Conservation (phyloP, 805 yeast genomes). For the Kodamaea kakaduensis region DNA sequence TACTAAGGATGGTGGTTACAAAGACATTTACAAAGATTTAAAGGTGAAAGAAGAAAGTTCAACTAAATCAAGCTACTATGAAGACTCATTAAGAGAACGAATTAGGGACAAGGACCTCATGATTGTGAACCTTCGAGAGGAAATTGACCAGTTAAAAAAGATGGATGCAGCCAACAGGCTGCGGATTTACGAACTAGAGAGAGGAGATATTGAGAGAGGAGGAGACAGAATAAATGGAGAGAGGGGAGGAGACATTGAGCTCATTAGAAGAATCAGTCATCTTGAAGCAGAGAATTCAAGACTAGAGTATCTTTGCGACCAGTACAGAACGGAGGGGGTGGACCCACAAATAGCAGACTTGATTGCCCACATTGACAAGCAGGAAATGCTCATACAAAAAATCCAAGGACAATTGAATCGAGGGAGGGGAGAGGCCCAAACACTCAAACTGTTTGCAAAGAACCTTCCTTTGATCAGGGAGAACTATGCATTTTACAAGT, state of each 20-base stretch:
- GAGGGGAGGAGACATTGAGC: too few species aligned
- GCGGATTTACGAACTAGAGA: slow-evolving; percentile 17
- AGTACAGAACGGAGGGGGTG: slow-evolving; percentile 7
- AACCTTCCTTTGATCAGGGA: slow-evolving; percentile 31
- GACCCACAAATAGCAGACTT: slow-evolving; percentile 10
- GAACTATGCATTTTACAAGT: slow-evolving; percentile 22
- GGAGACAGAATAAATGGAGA: slow-evolving; percentile 6
- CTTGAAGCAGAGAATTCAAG: too few species aligned
- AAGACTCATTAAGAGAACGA: too few species aligned
- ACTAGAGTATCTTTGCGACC: slow-evolving; percentile 7
- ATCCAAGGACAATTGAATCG: slow-evolving; percentile 7
- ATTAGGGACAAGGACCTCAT: background rate
- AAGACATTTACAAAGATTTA: too few species aligned
- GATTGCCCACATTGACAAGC: slow-evolving; percentile 16
- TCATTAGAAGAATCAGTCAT: too few species aligned
- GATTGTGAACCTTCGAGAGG: background rate
- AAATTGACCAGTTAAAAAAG: slow-evolving; percentile 2
- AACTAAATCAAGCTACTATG: too few species aligned
- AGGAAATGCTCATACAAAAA: slow-evolving; percentile 18
- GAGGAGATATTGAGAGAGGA: slow-evolving; percentile 9
- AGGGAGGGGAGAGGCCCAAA: background rate
- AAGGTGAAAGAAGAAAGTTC: too few species aligned
- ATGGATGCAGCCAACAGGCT: background rate
- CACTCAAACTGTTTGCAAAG: slow-evolving; percentile 12
- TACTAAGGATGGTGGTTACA: too few species aligned